Evolutionary conservation across 768 basidiomycete genomes (phyloP), one percentile per base, ranked within the genome.

Genomic region (Termitomyces sp.): DNA sequence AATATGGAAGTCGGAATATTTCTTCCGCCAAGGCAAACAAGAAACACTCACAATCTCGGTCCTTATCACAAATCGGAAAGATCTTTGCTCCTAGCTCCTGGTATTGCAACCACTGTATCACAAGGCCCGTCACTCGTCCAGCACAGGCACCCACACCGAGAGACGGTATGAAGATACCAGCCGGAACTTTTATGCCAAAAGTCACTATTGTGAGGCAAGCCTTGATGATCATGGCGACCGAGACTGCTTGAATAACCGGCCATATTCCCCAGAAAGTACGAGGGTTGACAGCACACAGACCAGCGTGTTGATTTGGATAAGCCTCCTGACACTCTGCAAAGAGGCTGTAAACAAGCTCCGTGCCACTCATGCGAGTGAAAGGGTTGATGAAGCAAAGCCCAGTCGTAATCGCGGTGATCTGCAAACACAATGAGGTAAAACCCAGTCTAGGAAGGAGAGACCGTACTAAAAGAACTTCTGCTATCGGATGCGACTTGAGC

Each of bases 81-180:
- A 93, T 70, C 0, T 76, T 58, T 44, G 79, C 78, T 32, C 83
- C 62, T 0, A 92, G 91, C 67, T 90, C 72, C 44, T 77, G 78
- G 67, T 79, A 84, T 67, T 91, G 90, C 56, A 89, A 66, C 75
- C 85, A 89, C 70, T 96, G 92, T 73, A 98, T 82, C 7, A 77
- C 68, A 40, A 97, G 85, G 39, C 96, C 96, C 39, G 94, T 68
- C 39, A 98, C 84, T 24, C 96, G 83, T 2, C 97, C 97, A 33
- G 91, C 91, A 69, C 94, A 96, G 0, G 96, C 96, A 28, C 96
- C 96, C 12, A 96, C 96, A 15, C 91, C 94, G 8, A 99, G 84
- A 0, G 94, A 92, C 0, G 97, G 97, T 44, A 99, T 93, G 75
- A 99, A 99, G 66, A 98, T 97, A 4, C 97, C 96, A 15, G 95